phyloP scores from a whole-genome alignment of 2,329 filamentous ascomycete species.

The Monilinia vaccinii-corymbosi region DNA sequence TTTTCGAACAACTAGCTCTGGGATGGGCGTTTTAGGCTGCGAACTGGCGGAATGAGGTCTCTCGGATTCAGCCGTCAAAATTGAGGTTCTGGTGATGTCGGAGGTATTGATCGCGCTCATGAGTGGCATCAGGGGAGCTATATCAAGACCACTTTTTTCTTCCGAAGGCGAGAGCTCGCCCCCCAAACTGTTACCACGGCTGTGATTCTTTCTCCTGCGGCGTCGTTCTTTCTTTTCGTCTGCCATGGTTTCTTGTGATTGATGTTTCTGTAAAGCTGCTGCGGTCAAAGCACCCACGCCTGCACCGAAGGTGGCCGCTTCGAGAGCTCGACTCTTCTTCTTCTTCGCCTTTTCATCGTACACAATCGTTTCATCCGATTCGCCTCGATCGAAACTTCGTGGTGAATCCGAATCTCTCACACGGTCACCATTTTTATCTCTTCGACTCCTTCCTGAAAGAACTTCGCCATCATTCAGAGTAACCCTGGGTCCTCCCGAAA shows the following conservation, averaged over 20 bases:
- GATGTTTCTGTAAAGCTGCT: slow-evolving; percentile 53
- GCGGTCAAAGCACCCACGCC: slow-evolving; percentile 49
- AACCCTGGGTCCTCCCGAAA: slow-evolving; percentile 48
- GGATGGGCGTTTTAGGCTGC: slow-evolving; percentile 45
- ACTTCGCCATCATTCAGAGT: slow-evolving; percentile 48
- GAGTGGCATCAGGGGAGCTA: slow-evolving; percentile 73
- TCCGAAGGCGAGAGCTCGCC: slow-evolving; percentile 32
- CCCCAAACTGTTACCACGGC: slow-evolving; percentile 34
- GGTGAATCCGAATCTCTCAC: slow-evolving; percentile 22
- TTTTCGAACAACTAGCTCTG: slow-evolving; percentile 46
- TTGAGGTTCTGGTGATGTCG: slow-evolving; percentile 79
- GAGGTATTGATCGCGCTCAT: slow-evolving; percentile 80
- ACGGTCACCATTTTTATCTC: slow-evolving; percentile 41
- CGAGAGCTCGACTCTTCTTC: slow-evolving; percentile 23
- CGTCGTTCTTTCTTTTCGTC: slow-evolving; percentile 35
- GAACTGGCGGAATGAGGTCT: slow-evolving; percentile 50
- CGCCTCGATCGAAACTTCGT: slow-evolving; percentile 32
- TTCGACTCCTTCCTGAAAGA: slow-evolving; percentile 43
- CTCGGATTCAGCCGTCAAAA: slow-evolving; percentile 73
- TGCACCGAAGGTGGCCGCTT: slow-evolving; percentile 26
- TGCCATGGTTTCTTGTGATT: slow-evolving; percentile 51
- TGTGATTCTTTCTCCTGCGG: slow-evolving; percentile 37
- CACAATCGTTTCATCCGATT: slow-evolving; percentile 37
- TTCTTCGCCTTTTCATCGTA: slow-evolving; percentile 39
- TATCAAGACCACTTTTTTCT: slow-evolving; percentile 43